Evolutionary conservation across 371 early-diverging fungal species (phyloP).

Genomic region (Mortierella sp.): DNA sequence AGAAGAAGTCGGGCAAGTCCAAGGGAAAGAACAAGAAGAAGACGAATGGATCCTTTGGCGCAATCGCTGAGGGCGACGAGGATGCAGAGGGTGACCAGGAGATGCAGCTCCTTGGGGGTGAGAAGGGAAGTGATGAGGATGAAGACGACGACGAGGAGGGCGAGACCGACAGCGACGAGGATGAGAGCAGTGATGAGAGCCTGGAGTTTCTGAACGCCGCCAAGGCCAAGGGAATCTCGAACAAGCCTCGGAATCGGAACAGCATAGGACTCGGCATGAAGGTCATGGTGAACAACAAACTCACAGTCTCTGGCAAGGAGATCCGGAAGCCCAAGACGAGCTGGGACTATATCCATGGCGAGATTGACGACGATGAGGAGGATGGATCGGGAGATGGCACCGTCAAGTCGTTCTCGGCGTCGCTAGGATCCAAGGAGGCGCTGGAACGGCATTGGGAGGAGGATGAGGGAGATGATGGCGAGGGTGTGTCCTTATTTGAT

Average conservation of each 20-base stretch:
- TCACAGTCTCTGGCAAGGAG: slow-evolving; percentile 55
- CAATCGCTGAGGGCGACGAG: slow-evolving; percentile 35
- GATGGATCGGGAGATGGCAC: slow-evolving; percentile 13
- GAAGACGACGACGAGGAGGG: slow-evolving; percentile 30
- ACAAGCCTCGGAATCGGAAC: slow-evolving; percentile 55
- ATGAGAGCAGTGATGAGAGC: slow-evolving; percentile 32
- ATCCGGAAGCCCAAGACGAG: slow-evolving; percentile 52
- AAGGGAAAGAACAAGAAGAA: slow-evolving; percentile 28
- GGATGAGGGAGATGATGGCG: slow-evolving; percentile 14
- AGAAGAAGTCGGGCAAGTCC: slow-evolving; percentile 26
- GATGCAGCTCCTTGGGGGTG: slow-evolving; percentile 17
- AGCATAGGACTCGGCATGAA: slow-evolving; percentile 51
- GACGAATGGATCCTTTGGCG: slow-evolving; percentile 10
- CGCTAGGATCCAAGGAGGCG: slow-evolving; percentile 32
- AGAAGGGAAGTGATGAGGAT: slow-evolving; percentile 24
- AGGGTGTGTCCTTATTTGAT: slow-evolving; percentile 34
- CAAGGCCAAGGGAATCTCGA: slow-evolving; percentile 36
- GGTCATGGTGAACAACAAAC: slow-evolving; percentile 54
- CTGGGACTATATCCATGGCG: slow-evolving; percentile 52
- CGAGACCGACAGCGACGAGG: slow-evolving; percentile 26
- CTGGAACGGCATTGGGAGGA: slow-evolving; percentile 20
- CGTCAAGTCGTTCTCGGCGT: slow-evolving; percentile 24
- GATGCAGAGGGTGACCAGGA: slow-evolving; percentile 26
- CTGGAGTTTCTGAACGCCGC: slow-evolving; percentile 32
- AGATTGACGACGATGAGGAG: slow-evolving; percentile 35